Base-by-base conservation (phyloP, 768 basidiomycete genomes). In the Xerocomellus intermedius region DNA sequence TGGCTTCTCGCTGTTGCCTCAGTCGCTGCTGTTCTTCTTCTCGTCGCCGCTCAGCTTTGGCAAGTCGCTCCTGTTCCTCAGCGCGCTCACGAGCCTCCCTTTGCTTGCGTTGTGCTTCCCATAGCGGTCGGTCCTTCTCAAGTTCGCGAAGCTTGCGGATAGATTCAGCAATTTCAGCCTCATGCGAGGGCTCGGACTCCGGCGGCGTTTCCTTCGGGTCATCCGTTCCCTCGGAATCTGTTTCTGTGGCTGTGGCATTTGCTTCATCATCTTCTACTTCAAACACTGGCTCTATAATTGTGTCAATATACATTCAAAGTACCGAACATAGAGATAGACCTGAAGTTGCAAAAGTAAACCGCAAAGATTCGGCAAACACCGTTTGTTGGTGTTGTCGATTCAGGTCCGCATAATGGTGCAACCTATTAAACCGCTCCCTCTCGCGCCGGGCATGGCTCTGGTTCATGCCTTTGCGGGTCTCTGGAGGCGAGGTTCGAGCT, bases 121-220 rank as follows among this genome's bases (percentile, higher is more conserved):
- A 86, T 10, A 85, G 55, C 0, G 85, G 85, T 19, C 77, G 66
- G 67, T 87, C 85, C 42, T 72, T 74, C 62, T 88, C 85, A 3
- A 89, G 79, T 59, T 89, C 84, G 5, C 81, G 83, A 37, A 88
- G 74, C 63, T 87, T 89, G 39, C 82, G 78, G 39, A 82, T 79
- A 5, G 87, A 86, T 64, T 86, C 83, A 19, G 78, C 82, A 55
- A 89, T 81, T 26, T 72, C 73, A 14, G 75, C 75, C 42, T 64
- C 70, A 46, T 74, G 76, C 5, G 61, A 65, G 13, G 64, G 70
- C 28, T 80, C 78, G 38, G 77, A 69, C 45, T 76, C 71, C n/a
- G 24, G 26, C 6, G 52, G 37, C 22, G 43, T 33, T 39, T 56
- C 35, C n/a, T n/a, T 24, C 5, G 16, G 32, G 17, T 19, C 41